Percentiles rank a stretch among this genome's conserved stretches.
Conservation (phyloP, 768 basidiomycete genomes). For the Suillus discolor region DNA sequence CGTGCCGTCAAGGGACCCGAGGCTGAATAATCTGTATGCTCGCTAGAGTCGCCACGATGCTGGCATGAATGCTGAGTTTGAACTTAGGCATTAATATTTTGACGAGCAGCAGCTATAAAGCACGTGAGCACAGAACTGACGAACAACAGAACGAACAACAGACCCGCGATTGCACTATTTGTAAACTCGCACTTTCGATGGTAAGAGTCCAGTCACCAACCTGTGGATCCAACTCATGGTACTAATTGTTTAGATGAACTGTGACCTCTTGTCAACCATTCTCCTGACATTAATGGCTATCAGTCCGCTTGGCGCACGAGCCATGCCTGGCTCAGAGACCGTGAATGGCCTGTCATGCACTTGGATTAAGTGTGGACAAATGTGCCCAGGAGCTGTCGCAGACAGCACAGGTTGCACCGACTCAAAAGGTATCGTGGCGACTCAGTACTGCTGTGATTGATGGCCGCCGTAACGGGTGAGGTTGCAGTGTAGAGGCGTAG, state of each 20-base stretch:
- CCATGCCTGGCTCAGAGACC: neutral
- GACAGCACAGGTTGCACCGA: neutral
- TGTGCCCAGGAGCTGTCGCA: neutral
- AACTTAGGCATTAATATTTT: neutral
- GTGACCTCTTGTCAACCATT: neutral
- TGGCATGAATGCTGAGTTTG: neutral
- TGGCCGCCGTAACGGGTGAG: neutral
- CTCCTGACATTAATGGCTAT: neutral
- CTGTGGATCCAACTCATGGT: neutral
- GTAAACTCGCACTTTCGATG: neutral
- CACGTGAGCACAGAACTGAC: neutral
- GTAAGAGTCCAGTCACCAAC: neutral
- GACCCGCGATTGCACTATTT: neutral
- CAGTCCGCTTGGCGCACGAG: neutral
- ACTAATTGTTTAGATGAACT: neutral
- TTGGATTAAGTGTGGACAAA: slow-evolving; percentile 10
- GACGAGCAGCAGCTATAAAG: neutral
- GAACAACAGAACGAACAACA: neutral
- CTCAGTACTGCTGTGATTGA: slow-evolving; percentile 9
- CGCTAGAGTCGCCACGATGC: too few relatives aligned
- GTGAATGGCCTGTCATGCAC: slow-evolving; percentile 7
- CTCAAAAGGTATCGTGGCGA: neutral
- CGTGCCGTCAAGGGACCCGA: neutral
- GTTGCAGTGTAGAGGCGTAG: neutral
- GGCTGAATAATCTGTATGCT: neutral